Percentiles rank a stretch among this genome's conserved stretches.
phyloP scores from a whole-genome alignment of 1,139 yeast genomes.

The Pichia sp. region DNA sequence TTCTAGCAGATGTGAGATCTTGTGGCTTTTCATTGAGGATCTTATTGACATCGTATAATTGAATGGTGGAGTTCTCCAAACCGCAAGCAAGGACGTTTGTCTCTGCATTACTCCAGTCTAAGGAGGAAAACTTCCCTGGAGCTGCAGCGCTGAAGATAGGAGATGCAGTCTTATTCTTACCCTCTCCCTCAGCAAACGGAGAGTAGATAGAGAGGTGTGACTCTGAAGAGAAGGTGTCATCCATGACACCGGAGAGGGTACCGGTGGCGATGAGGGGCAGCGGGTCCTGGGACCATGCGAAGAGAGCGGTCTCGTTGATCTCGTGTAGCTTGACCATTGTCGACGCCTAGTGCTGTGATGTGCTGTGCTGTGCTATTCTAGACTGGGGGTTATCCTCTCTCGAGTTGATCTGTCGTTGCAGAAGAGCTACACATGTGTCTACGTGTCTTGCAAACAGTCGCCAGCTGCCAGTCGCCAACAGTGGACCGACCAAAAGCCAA shows the following conservation, averaged over 20 bases:
- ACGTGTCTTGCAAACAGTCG: too few relatives aligned
- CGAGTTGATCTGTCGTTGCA: not conserved
- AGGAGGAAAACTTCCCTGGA: slow-evolving; percentile 61
- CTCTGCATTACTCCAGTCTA: slow-evolving; percentile 79
- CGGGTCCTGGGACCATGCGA: slow-evolving; percentile 86
- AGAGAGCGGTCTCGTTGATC: slow-evolving; percentile 79
- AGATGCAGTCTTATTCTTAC: slow-evolving; percentile 33
- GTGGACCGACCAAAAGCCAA: too few relatives aligned
- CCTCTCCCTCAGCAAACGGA: slow-evolving; percentile 37
- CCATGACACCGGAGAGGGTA: slow-evolving; percentile 92
- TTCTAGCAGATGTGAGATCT: slow-evolving; percentile 35
- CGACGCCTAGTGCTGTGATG: not conserved
- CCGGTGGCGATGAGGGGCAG: slow-evolving; percentile 82
- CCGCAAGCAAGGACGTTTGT: slow-evolving; percentile 73
- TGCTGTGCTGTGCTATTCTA: not conserved
- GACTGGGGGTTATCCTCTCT: too few relatives aligned
- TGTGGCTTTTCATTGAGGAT: slow-evolving; percentile 25
- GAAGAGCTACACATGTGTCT: not conserved
- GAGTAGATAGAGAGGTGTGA: slow-evolving; percentile 77
- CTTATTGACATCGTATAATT: slow-evolving; percentile 64
- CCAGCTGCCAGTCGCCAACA: too few relatives aligned
- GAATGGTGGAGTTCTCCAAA: slow-evolving; percentile 72
- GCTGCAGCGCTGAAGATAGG: slow-evolving; percentile 50
- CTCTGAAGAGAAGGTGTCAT: slow-evolving; percentile 73
- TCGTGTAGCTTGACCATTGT: slow-evolving; percentile 79